Evolutionary conservation across 441 rosid species (phyloP).

Genomic region (Bocquillonia castaneifolia): DNA sequence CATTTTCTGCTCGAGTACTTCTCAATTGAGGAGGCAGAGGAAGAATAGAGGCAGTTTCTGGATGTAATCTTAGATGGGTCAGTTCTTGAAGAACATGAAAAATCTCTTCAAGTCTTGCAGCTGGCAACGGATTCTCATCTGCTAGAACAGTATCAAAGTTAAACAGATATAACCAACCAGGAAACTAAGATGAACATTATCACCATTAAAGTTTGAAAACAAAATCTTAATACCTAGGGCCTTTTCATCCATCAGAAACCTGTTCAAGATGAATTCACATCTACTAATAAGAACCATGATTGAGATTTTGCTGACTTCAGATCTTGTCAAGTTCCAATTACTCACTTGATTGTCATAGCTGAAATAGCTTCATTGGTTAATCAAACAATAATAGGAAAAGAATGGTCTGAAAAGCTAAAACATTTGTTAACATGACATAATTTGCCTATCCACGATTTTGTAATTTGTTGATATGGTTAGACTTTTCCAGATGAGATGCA

Average conservation of each 20-base stretch:
- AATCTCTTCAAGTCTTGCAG: conserved; percentile 81
- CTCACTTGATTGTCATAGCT: conserved; percentile 49
- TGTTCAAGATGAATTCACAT: conserved; percentile 72
- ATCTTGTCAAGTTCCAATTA: conserved; percentile 59
- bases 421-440: background rate
- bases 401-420: background rate
- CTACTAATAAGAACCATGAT: conserved; percentile 57
- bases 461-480: background rate
- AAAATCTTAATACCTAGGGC: conserved; percentile 50
- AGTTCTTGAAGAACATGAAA: conserved; percentile 62
- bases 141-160: conserved; percentile 26
- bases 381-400: background rate
- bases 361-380: conserved; percentile 17
- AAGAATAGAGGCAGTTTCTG: conserved; percentile 65
- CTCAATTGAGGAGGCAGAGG: conserved; percentile 57
- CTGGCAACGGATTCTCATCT: conserved; percentile 70
- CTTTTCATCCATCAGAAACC: conserved; percentile 68
- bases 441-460: background rate
- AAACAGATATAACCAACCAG: conserved; percentile 15
- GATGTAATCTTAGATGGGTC: conserved; percentile 51
- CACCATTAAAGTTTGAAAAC: background rate
- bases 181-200: background rate
- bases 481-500: background rate
- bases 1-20: conserved; percentile 40
- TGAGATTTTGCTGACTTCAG: conserved; percentile 73